Evolutionary conservation across 768 basidiomycete genomes (phyloP).

Genomic region (Trametes cubensis): DNA sequence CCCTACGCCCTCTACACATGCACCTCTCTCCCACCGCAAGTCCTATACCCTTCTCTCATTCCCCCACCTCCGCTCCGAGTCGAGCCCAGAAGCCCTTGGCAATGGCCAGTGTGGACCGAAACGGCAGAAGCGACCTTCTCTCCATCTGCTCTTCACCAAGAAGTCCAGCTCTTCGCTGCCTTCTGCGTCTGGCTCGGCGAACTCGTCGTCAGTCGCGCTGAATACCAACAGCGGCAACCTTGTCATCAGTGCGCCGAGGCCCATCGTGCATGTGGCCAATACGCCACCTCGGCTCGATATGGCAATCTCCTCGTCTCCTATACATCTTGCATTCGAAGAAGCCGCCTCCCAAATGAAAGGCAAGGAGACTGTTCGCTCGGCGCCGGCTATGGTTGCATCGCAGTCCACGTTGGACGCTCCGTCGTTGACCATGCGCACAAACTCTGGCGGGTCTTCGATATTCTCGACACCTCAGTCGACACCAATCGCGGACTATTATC

Average conservation of each 20-base stretch:
- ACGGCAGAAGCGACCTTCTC: slow-evolving; percentile 66
- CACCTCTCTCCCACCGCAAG: slow-evolving; percentile 39
- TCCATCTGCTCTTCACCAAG: slow-evolving; percentile 70
- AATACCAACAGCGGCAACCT: background rate
- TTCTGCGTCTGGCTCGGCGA: slow-evolving; percentile 11
- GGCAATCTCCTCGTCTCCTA: slow-evolving; percentile 33
- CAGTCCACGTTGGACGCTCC: slow-evolving; percentile 1
- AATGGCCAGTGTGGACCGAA: slow-evolving; percentile 22
- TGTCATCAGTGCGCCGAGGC: slow-evolving; percentile 6
- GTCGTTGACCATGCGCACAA: slow-evolving; percentile 11
- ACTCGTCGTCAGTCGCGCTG: slow-evolving; percentile 3
- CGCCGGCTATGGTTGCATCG: slow-evolving; percentile 3
- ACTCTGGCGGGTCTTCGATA: slow-evolving; percentile 31
- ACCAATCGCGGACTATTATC: slow-evolving; percentile 34
- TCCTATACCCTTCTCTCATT: slow-evolving; percentile 37
- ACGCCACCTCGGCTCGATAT: slow-evolving; percentile 32
- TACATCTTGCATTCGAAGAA: slow-evolving; percentile 27
- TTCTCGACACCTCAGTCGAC: slow-evolving; percentile 33
- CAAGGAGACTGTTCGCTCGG: slow-evolving; percentile 13
- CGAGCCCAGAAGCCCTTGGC: slow-evolving; percentile 6
- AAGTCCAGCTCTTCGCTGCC: slow-evolving; percentile 48
- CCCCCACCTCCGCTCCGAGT: slow-evolving; percentile 36
- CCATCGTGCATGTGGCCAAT: slow-evolving; percentile 12
- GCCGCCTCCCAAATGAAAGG: background rate
- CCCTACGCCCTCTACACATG: slow-evolving; percentile 35